Evolutionary conservation across 2,329 filamentous ascomycete species (phyloP).

Genomic region (Endothia cerciana): DNA sequence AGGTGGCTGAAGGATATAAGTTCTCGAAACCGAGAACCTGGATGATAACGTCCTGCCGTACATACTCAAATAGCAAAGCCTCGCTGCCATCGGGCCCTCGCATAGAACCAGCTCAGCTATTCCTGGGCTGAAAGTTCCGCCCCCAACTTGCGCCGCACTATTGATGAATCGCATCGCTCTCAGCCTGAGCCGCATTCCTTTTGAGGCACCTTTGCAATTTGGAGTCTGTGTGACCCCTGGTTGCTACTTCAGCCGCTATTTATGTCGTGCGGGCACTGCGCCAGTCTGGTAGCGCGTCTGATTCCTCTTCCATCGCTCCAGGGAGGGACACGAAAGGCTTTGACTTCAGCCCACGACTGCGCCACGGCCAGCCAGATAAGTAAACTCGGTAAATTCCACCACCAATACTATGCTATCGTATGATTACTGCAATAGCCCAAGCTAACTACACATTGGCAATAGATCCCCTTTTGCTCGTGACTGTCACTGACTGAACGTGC

Average conservation of each 20-base stretch:
- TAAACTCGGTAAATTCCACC: not conserved
- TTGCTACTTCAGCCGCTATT: conserved; percentile 6
- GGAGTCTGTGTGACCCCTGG: not conserved
- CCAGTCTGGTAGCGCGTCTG: not conserved
- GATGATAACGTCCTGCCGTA: too few relatives aligned
- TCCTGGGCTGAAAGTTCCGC: conserved; percentile 1
- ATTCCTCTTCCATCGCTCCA: not conserved
- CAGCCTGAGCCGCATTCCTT: conserved; percentile 2
- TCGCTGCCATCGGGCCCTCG: not conserved
- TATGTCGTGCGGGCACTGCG: not conserved
- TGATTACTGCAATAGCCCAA: not conserved
- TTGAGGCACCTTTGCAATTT: not conserved
- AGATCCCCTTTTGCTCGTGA: not conserved
- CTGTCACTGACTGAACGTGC: too few relatives aligned
- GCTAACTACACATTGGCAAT: not conserved
- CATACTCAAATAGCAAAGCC: not conserved
- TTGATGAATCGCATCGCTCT: not conserved
- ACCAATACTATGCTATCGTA: not conserved
- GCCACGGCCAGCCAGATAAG: not conserved
- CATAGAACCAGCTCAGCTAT: not conserved
- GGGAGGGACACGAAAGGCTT: not conserved
- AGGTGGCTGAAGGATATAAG: not conserved
- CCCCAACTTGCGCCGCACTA: conserved; percentile 6
- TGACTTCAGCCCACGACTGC: not conserved
- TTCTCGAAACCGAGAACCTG: not conserved